phyloP scores from a whole-genome alignment of 768 basidiomycete genomes.

The Hortiboletus flavorubellus region DNA sequence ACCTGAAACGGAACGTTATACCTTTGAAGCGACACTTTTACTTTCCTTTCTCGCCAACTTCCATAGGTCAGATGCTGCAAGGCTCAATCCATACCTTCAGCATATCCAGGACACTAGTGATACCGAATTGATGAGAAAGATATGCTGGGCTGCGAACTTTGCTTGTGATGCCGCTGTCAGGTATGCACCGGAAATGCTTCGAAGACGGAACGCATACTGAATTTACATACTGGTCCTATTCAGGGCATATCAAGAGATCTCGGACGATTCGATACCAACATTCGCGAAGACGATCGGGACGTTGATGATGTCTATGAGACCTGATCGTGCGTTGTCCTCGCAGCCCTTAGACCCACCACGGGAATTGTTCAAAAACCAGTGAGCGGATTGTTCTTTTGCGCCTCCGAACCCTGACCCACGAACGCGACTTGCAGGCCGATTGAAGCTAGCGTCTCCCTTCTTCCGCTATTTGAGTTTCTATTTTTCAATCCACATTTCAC shows the following conservation, averaged over 20 bases:
- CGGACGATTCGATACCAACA: conserved; percentile 50
- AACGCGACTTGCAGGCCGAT: conserved; percentile 47
- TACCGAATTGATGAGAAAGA: conserved; percentile 49
- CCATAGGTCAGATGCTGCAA: conserved; percentile 69
- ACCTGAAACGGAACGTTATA: conserved; percentile 50
- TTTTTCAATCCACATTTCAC: conserved; percentile 48
- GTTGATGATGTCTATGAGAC: conserved; percentile 49
- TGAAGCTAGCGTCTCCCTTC: conserved; percentile 54
- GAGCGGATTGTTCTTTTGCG: conserved; percentile 8
- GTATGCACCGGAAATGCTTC: conserved; percentile 32
- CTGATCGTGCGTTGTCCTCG: conserved; percentile 49
- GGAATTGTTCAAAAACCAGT: conserved; percentile 60
- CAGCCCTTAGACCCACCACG: conserved; percentile 45
- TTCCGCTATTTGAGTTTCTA: conserved; percentile 62
- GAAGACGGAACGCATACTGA: not conserved
- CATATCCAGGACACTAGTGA: conserved; percentile 48
- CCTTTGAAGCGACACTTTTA: conserved; percentile 58
- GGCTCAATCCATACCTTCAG: conserved; percentile 62
- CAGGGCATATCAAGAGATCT: conserved; percentile 57
- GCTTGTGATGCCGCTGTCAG: conserved; percentile 49
- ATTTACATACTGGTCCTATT: not conserved
- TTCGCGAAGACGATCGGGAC: conserved; percentile 50
- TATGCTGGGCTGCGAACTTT: conserved; percentile 55
- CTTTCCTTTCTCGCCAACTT: conserved; percentile 66
- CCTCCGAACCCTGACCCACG: not conserved